phyloP scores from a whole-genome alignment of 495 filamentous ascomycete genomes.

The Cetradonia linearis region DNA sequence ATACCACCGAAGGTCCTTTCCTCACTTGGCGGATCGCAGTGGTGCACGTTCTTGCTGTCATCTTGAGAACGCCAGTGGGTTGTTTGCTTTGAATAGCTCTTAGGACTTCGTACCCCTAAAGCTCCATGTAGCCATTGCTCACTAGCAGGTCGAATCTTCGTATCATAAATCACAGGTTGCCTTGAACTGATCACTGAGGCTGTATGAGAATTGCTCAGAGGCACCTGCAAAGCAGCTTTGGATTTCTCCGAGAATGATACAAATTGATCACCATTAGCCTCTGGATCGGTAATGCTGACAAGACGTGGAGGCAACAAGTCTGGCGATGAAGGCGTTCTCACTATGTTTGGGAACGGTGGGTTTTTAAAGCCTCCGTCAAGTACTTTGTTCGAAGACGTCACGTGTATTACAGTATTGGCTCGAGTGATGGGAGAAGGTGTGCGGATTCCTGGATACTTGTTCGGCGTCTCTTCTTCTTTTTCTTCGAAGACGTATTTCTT shows the following conservation, averaged over 20 bases:
- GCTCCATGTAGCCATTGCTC: conserved; percentile 15
- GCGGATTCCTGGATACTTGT: conserved; percentile 5
- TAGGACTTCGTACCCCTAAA: conserved; percentile 4
- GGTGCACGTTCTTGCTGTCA: background rate
- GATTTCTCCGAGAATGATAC: background rate
- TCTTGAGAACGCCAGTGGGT: background rate
- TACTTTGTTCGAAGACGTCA: conserved; percentile 4
- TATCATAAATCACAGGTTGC: conserved; percentile 8
- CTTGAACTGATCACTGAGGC: background rate
- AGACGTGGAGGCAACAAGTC: background rate
- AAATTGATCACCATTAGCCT: background rate
- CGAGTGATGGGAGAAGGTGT: conserved; percentile 11
- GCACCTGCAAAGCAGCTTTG: background rate
- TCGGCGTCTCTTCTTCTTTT: conserved; percentile 15
- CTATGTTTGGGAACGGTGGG: conserved; percentile 1
- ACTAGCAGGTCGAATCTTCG: conserved; percentile 12
- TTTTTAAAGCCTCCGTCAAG: background rate
- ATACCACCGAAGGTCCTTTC: conserved; percentile 16
- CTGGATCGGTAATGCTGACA: conserved; percentile 1
- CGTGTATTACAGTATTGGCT: conserved; percentile 7
- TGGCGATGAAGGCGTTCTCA: conserved; percentile 4
- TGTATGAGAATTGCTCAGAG: conserved; percentile 1
- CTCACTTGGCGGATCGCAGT: conserved; percentile 9
- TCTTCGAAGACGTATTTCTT: conserved; percentile 19
- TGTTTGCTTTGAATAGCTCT: conserved; percentile 1